Conservation (phyloP, 208 protist genomes). For the Trypanosomatidae sp. region DNA sequence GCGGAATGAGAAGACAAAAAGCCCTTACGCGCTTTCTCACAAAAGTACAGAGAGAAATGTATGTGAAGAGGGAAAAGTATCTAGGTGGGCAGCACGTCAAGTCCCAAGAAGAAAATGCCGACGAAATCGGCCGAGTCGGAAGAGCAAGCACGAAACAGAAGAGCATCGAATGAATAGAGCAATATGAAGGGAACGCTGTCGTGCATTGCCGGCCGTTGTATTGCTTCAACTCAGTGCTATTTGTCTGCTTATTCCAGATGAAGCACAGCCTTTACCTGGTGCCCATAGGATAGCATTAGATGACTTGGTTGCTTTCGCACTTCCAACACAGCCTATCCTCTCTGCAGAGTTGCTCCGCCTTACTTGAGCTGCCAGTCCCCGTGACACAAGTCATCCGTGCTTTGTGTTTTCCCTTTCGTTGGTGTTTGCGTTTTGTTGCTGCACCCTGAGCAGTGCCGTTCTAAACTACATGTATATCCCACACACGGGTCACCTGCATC, state of each 20-base stretch:
- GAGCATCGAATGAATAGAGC: not conserved
- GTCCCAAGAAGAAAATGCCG: not conserved
- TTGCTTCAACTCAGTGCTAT: not conserved
- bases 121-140: not conserved
- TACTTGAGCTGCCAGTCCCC: not conserved
- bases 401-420: not conserved
- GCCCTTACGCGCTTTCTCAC: not conserved
- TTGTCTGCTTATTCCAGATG: not conserved
- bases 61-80: not conserved
- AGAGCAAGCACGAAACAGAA: not conserved
- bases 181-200: not conserved
- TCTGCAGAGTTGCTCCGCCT: not conserved
- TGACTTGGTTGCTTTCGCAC: not conserved
- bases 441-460: not conserved
- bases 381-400: no score
- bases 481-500: not conserved
- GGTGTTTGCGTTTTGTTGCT: not conserved
- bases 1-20: slow-evolving; percentile 2
- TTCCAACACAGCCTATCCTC: not conserved
- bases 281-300: not conserved
- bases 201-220: not conserved
- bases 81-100: no score
- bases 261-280: not conserved
- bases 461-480: slow-evolving; percentile 6
- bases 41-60: not conserved